Percentiles rank a stretch among this genome's conserved stretches.
Conservation (phyloP, 2,329 filamentous ascomycete species). For the Paracoccidioides lutzii region DNA sequence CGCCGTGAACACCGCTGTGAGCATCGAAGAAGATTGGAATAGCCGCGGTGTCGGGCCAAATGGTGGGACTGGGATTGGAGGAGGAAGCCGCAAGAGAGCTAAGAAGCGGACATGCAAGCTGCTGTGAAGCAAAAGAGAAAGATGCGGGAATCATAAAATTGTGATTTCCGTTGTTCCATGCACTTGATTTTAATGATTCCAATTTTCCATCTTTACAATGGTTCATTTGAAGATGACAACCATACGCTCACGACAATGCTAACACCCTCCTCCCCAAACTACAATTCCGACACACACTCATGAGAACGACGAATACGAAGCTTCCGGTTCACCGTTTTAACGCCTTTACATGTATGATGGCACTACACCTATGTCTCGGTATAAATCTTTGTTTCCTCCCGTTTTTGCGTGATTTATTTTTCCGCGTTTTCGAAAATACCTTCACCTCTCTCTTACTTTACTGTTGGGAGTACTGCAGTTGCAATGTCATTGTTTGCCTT, state of each 20-base stretch:
- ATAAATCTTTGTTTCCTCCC: constrained; percentile 3
- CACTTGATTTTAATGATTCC: not conserved
- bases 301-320: not conserved
- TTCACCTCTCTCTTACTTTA: not conserved
- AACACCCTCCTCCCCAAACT: not conserved
- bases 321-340: not conserved
- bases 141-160: no score
- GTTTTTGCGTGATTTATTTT: not conserved
- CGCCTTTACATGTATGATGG: not conserved
- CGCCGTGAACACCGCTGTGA: constrained; percentile 80
- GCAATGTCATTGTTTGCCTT: not conserved
- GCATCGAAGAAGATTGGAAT: constrained; percentile 51
- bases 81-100: constrained; percentile 44
- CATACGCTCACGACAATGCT: not conserved
- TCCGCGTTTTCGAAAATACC: not conserved
- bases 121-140: constrained; percentile 41
- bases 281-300: not conserved
- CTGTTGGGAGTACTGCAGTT: no score
- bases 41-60: constrained; percentile 17
- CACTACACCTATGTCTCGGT: constrained; percentile 7
- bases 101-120: constrained; percentile 77
- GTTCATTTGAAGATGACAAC: not conserved
- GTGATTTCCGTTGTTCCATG: no score
- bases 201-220: not conserved
- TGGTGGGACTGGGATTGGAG: constrained; percentile 13